phyloP scores from a whole-genome alignment of 306 rosid genomes.

The Prunus padus region DNA sequence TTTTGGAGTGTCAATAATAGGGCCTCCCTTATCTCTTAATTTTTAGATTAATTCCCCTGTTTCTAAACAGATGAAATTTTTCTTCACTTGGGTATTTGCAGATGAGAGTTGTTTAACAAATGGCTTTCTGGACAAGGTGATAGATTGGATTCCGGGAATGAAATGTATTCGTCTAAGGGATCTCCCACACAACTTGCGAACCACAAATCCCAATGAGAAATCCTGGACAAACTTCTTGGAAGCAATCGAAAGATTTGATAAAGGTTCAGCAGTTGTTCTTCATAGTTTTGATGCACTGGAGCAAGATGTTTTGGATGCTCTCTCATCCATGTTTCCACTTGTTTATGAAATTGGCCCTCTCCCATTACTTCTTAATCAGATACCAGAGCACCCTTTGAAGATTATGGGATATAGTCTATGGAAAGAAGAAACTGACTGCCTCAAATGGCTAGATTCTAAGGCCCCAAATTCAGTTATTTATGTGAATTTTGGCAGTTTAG shows the following conservation, averaged over 20 bases:
- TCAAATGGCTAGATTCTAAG: neutral
- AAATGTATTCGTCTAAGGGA: neutral
- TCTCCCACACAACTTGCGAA: neutral
- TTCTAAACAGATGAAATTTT: neutral
- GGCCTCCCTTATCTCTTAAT: neutral
- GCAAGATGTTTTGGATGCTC: neutral
- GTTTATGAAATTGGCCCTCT: neutral
- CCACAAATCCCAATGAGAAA: neutral
- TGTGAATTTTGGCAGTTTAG: neutral
- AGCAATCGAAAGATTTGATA: neutral
- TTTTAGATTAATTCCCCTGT: neutral
- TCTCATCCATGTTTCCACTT: neutral
- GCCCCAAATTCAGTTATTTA: neutral
- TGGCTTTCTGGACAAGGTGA: neutral
- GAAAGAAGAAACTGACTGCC: neutral
- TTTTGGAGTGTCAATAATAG: too few relatives aligned
- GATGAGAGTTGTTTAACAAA: neutral
- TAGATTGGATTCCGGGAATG: neutral
- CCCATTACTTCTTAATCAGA: neutral
- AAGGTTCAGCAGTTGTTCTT: neutral
- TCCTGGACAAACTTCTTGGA: neutral
- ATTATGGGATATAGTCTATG: neutral
- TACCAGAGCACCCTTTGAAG: neutral
- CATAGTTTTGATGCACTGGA: neutral
- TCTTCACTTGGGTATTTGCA: neutral